Base-by-base conservation (phyloP, 768 basidiomycete species). In the Boletus rex-veris region DNA sequence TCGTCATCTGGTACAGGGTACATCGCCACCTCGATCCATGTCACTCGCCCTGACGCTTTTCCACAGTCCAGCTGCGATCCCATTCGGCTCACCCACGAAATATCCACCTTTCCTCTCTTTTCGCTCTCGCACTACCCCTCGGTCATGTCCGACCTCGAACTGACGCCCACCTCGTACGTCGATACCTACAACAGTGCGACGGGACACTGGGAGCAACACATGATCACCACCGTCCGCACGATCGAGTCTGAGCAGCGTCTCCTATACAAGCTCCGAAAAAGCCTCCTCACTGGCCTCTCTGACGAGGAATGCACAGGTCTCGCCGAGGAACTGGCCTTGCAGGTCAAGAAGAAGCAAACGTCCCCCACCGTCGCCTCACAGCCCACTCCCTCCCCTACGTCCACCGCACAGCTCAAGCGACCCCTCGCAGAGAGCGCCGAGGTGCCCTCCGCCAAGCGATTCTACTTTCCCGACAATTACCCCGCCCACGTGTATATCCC, bases 1-100 rank as follows among this genome's bases (percentile, higher is more conserved):
- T 87, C 54, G 77, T 87, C 48, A 79, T 86, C 54, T 87, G 85
- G 85, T 85, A 85, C 72, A 81, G 84, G 72, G 82, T 83, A 55
- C 58, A 68, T 55, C 2, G 2, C 9, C n/a, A 44, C 12, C 31
- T 33, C 36, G 28, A 49, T 24, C 5, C 47, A 9, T 41, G 43
- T 45, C 45, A 31, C 50, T 24, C 6, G 4, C 38, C 31, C 42
- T 58, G 49, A 65, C 4, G 15, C 10, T 10, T 12, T 6, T 48
- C 33, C 40, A 26, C 64, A 83, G 82, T 73, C 77, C 15, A 74
- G 75, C 49, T 71, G 70, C 37, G 79, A 82, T 48, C 84, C 84
- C 2, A 75, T 86, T 37, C 75, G 84, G 3, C 71, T 86, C 24
- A 80, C 78, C 18, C 79, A 80, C 56, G 75, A 76, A 58, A 74